Evolutionary conservation across 202 grass and related monocot genomes (phyloP).

Genomic region (Schoenoplectus triqueter): DNA sequence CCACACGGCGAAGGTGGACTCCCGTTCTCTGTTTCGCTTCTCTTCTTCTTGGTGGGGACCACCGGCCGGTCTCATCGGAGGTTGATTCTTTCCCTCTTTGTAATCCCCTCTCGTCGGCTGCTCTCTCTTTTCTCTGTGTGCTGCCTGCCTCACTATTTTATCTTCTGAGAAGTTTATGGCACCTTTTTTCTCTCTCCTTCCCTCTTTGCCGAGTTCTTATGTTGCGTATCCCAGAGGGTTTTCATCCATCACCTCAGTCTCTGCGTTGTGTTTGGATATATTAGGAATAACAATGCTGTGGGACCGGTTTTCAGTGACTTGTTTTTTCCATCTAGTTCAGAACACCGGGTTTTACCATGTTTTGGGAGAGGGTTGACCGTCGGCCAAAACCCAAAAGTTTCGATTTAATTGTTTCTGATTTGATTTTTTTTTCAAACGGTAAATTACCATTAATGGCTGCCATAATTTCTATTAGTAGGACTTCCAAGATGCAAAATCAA

Average conservation of each 20-base stretch:
- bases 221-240: background rate
- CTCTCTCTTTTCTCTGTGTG: background rate
- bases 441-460: background rate
- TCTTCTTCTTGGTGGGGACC: slow-evolving; percentile 36
- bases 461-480: background rate
- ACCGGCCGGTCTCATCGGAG: slow-evolving; percentile 66
- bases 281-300: background rate
- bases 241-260: background rate
- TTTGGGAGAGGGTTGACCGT: background rate
- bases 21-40: slow-evolving; percentile 41
- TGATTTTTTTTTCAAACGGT: background rate
- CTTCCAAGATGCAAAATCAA: background rate
- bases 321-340: background rate
- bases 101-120: background rate
- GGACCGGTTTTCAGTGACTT: background rate
- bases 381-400: background rate
- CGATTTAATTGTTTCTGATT: background rate
- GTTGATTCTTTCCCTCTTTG: slow-evolving; percentile 38
- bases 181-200: background rate
- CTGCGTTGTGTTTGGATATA: background rate
- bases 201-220: background rate
- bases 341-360: slow-evolving; percentile 7
- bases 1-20: slow-evolving; percentile 66
- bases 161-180: slow-evolving; percentile 2
- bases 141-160: background rate